phyloP scores from a whole-genome alignment of 2,329 filamentous ascomycete genomes.

The Periglandula ipomoeae region DNA sequence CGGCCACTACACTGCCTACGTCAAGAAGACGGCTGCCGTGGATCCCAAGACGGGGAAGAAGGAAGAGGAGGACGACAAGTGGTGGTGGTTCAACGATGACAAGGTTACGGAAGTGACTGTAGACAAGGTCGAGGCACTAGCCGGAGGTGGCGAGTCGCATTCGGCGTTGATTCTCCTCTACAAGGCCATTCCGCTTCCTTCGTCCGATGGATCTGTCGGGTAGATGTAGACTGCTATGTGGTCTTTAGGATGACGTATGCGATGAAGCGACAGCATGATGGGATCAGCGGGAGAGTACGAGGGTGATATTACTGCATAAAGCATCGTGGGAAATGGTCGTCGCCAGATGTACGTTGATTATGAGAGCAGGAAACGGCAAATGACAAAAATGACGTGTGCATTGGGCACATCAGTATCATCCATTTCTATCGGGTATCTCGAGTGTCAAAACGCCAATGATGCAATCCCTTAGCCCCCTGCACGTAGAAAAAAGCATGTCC shows the following conservation, averaged over 20 bases:
- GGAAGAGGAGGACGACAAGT: conserved; percentile 80
- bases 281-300: neutral
- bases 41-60: conserved; percentile 70
- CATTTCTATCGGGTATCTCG: conserved; percentile 5
- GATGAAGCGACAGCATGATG: neutral
- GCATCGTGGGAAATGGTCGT: neutral
- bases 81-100: conserved; percentile 99
- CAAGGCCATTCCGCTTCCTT: conserved; percentile 60
- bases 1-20: conserved; percentile 94
- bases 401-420: neutral
- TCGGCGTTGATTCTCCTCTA: conserved; percentile 76
- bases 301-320: neutral
- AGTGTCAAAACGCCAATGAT: conserved; percentile 7
- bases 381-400: neutral
- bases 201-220: conserved; percentile 36
- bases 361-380: neutral
- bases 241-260: neutral
- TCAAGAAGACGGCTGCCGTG: conserved; percentile 75
- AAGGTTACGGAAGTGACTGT: conserved; percentile 85
- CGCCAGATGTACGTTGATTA: neutral
- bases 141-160: conserved; percentile 83
- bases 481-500: neutral
- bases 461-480: neutral
- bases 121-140: conserved; percentile 83
- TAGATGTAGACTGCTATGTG: conserved; percentile 6